These are phyloP conservation scores for Podospora tetraspora DNA, from an alignment of 495 filamentous ascomycete species.

Conservation along the genomic window DNA sequence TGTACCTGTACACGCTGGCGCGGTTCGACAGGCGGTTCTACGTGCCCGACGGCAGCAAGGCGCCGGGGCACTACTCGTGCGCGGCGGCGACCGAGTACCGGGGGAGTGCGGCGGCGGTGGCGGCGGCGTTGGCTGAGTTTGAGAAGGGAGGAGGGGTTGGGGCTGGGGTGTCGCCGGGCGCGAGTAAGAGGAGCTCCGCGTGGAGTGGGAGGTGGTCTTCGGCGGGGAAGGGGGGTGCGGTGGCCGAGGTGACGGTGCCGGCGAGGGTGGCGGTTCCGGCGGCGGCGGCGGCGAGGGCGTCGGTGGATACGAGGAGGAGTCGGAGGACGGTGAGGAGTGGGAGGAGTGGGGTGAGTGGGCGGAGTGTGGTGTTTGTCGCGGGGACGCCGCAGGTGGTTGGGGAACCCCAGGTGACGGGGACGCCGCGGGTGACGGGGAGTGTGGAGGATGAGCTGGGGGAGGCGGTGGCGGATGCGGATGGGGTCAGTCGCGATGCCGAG, in stretches of 20 bases:
- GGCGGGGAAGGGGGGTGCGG: neutral
- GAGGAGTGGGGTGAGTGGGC: neutral
- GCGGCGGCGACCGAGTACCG: neutral
- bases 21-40: slow-evolving; percentile 71
- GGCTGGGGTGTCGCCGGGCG: neutral
- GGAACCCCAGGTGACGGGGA: neutral
- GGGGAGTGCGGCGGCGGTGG: neutral
- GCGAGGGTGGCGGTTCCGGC: neutral
- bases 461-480: neutral
- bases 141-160: slow-evolving; percentile 4
- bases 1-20: slow-evolving; percentile 55
- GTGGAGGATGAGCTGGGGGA: slow-evolving; percentile 3
- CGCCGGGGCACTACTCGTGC: slow-evolving; percentile 38
- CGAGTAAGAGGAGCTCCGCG: slow-evolving; percentile 4
- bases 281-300: neutral
- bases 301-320: neutral
- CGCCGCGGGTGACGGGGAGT: slow-evolving; percentile 1
- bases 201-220: neutral
- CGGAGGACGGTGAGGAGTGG: neutral
- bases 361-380: neutral
- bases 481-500: slow-evolving; percentile 9
- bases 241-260: neutral
- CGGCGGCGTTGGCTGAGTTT: slow-evolving; percentile 6
- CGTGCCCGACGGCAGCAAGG: slow-evolving; percentile 51
- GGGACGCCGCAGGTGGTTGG: neutral